phyloP scores from a whole-genome alignment of 495 filamentous ascomycete genomes.

The Podospora appendiculata region DNA sequence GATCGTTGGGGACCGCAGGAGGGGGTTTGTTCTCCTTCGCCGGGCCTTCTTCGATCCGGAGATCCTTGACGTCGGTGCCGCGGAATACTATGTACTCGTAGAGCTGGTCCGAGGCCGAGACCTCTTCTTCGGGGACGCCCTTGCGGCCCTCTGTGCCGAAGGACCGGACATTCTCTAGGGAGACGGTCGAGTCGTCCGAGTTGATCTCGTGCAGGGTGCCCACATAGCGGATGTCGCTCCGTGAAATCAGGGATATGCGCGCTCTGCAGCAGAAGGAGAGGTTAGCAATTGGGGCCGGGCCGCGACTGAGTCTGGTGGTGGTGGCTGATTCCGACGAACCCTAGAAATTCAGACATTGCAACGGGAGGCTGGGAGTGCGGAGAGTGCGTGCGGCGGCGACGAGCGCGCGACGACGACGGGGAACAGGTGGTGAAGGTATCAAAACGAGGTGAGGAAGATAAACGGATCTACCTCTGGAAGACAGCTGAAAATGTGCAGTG shows the following conservation, averaged over 20 bases:
- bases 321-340: constrained; percentile 24
- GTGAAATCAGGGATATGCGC: constrained; percentile 85
- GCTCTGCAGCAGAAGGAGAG: constrained; percentile 37
- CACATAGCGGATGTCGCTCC: constrained; percentile 92
- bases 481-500: background rate
- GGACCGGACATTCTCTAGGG: constrained; percentile 87
- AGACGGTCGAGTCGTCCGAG: constrained; percentile 91
- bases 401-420: background rate
- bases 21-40: constrained; percentile 66
- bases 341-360: constrained; percentile 45
- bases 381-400: constrained; percentile 5
- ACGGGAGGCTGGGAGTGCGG: background rate
- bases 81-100: constrained; percentile 99
- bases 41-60: constrained; percentile 77
- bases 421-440: background rate
- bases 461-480: constrained; percentile 1
- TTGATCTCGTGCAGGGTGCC: constrained; percentile 97
- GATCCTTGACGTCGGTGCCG: constrained; percentile 96
- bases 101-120: constrained; percentile 69
- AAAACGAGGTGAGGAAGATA: background rate
- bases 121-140: constrained; percentile 67
- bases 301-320: background rate
- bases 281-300: constrained; percentile 17
- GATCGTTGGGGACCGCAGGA: constrained; percentile 83
- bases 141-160: constrained; percentile 89